phyloP scores from a whole-genome alignment of 192 early-diverging fungal species.

The Phycomyces blakesleeanus region DNA sequence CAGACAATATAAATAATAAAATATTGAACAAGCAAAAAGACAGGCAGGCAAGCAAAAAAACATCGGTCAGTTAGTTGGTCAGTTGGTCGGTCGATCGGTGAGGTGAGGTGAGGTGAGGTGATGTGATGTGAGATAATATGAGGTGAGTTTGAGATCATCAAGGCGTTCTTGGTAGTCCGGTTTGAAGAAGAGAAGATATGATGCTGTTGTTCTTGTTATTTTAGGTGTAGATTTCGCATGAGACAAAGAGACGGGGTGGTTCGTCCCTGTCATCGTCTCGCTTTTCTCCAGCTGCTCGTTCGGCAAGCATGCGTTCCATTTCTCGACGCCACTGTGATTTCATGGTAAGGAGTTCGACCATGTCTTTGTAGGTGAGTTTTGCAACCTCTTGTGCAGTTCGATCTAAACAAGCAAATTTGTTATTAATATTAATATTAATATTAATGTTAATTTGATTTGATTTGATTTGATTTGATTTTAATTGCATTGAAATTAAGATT shows the following conservation, averaged over 20 bases:
- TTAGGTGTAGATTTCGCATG: too few relatives aligned
- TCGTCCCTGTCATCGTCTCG: background rate
- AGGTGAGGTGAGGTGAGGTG: too few relatives aligned
- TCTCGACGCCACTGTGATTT: conserved; percentile 22
- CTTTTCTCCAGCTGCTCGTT: conserved; percentile 7
- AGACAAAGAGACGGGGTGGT: background rate
- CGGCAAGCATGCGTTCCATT: conserved; percentile 15
- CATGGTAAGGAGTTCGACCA: conserved; percentile 20
- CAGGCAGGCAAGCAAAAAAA: too few relatives aligned
- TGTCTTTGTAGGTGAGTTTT: conserved; percentile 22
- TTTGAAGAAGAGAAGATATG: background rate
- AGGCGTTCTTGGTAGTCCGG: too few relatives aligned
- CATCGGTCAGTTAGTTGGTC: too few relatives aligned
- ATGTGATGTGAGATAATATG: too few relatives aligned
- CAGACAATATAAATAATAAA: too few relatives aligned
- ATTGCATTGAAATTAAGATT: too few relatives aligned
- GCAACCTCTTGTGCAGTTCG: conserved; percentile 23
- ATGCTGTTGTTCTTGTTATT: too few relatives aligned
- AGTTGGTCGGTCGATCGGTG: too few relatives aligned
- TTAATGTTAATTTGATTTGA: background rate
- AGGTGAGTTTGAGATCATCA: too few relatives aligned
- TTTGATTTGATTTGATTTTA: background rate
- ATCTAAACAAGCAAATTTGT: conserved; percentile 1
- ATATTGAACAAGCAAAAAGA: too few relatives aligned
- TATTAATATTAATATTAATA: background rate